phyloP scores from a whole-genome alignment of 2,329 filamentous ascomycete species.

The Thermoascus crustaceus region DNA sequence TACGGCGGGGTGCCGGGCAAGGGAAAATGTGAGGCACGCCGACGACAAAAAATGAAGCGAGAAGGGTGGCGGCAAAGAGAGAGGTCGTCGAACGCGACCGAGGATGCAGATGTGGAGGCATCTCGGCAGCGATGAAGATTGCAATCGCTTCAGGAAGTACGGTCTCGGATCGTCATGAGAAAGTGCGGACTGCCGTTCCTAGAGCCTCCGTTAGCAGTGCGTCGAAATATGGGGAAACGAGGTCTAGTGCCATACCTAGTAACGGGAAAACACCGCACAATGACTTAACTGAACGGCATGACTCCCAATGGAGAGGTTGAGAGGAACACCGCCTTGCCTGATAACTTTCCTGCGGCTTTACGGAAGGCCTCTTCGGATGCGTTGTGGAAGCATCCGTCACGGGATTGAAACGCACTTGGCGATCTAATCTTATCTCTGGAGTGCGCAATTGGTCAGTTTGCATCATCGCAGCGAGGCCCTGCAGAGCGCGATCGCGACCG shows the following conservation, averaged over 20 bases:
- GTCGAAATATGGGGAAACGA: not conserved
- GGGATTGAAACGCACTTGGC: slow-evolving; percentile 19
- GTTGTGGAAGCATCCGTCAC: slow-evolving; percentile 7
- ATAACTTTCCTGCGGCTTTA: slow-evolving; percentile 4
- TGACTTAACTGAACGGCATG: slow-evolving; percentile 4
- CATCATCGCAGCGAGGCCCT: not conserved
- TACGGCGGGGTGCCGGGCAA: slow-evolving; percentile 72
- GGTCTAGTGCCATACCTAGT: too few relatives aligned
- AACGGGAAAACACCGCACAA: too few relatives aligned
- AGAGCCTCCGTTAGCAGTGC: not conserved
- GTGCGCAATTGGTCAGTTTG: slow-evolving; percentile 19
- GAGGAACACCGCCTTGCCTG: too few relatives aligned
- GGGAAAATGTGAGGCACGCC: slow-evolving; percentile 82
- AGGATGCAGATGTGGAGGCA: slow-evolving; percentile 83
- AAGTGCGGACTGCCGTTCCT: not conserved
- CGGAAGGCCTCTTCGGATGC: not conserved
- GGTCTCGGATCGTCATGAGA: not conserved
- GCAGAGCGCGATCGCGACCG: slow-evolving; percentile 3
- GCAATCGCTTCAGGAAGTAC: slow-evolving; percentile 2
- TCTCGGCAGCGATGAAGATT: slow-evolving; percentile 33
- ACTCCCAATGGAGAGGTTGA: slow-evolving; percentile 6
- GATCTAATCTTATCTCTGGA: slow-evolving; percentile 34
- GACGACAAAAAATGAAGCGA: slow-evolving; percentile 86
- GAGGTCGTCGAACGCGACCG: slow-evolving; percentile 88
- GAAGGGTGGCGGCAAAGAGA: slow-evolving; percentile 86